Conservation (phyloP, 768 basidiomycete genomes). For the Royoungia palumana region DNA sequence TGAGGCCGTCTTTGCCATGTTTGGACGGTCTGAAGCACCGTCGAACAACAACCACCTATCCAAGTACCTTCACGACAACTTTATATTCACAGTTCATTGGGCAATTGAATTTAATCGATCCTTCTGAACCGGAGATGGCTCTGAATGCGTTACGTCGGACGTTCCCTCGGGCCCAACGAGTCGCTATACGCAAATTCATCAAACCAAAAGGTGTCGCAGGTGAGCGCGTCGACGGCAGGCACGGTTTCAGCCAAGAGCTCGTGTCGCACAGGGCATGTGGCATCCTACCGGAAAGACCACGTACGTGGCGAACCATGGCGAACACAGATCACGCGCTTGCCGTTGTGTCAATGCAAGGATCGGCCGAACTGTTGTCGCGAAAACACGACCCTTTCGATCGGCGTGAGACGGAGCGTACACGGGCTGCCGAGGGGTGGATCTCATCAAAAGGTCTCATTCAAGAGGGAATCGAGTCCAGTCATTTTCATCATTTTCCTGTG, state of each 20-base stretch:
- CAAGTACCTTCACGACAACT: conserved; percentile 81
- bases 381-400: conserved; percentile 90
- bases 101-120: conserved; percentile 49
- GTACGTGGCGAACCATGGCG: conserved; percentile 84
- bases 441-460: conserved; percentile 88
- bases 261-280: conserved; percentile 73
- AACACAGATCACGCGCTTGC: conserved; percentile 89
- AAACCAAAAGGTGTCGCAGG: conserved; percentile 70
- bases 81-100: conserved; percentile 57
- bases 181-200: conserved; percentile 45
- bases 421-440: conserved; percentile 91
- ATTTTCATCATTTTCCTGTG: conserved; percentile 84
- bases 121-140: conserved; percentile 46
- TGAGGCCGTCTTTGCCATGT: conserved; percentile 95
- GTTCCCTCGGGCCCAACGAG: conserved; percentile 84
- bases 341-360: conserved; percentile 76
- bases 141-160: conserved; percentile 80
- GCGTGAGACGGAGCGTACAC: conserved; percentile 80
- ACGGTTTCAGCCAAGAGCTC: conserved; percentile 41
- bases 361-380: conserved; percentile 67
- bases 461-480: conserved; percentile 91
- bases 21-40: conserved; percentile 69
- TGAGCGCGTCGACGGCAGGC: conserved; percentile 43
- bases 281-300: conserved; percentile 72
- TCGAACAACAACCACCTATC: conserved; percentile 65